Evolutionary conservation across 208 protist genomes (phyloP), one percentile per base, ranked within the genome.

Genomic region (Leishmania arabica): DNA sequence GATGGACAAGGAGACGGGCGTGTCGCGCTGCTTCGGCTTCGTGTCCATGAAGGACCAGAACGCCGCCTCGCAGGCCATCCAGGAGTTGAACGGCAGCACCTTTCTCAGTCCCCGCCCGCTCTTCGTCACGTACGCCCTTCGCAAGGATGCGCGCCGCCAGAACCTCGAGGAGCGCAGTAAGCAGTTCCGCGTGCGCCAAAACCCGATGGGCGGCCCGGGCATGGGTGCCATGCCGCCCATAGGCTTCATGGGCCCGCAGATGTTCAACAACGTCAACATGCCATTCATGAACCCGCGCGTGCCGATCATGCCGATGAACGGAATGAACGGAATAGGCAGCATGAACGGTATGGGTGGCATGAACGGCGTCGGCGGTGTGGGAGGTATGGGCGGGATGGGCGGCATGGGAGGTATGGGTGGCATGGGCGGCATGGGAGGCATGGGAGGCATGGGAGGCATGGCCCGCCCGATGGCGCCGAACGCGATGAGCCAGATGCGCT

Each of bases 1-100:
- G 99, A 87, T 81, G 64, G 98, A 99, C 89, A 95, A 98, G 71
- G 98, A 98, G 65, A 94, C 95, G 13, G 89, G 88, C 75, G 72
- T 93, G 75, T 97, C 93, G 65, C 94, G 91, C 78, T 99, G 99
- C 90, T 99, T 99, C 88, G 99, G 99, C 70, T 99, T 99, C 81
- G 99, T 99, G 42, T 99, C 98, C 75, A 99, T 99, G 92, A 94
- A 95, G 81, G 92, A 93, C 58, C 90, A 98, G 74, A 97, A 96
- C 82, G 98, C 99, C 74, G 99, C 99, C 73, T 93, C 90, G 75
- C 90, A 96, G 83, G 99, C 99, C 65, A 98, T 99, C 77, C 92
- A 95, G 58, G 97, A 99, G 85, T 98, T 99, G 86, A 98, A 99
- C 92, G 98, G 98, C 87, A 97, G 96, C 85, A 95, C 92, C 74